Percentiles rank a stretch among this genome's conserved stretches.
Evolutionary conservation across 78 protist genomes (phyloP).

Genomic region (Guillardia theta): DNA sequence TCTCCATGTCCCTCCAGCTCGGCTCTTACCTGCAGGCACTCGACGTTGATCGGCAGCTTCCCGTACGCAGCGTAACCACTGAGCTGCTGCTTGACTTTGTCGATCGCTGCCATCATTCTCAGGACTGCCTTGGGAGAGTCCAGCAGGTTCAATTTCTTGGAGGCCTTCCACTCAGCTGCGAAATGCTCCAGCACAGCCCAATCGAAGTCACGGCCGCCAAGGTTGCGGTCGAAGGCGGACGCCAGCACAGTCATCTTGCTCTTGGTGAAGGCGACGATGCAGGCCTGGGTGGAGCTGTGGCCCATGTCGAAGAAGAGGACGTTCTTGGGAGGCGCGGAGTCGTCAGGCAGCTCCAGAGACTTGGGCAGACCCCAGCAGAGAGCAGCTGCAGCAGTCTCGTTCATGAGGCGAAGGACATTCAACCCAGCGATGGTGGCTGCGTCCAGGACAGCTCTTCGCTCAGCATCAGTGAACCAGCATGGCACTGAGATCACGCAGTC

Average conservation of each 20-base stretch:
- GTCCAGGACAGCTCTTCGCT: constrained; percentile 80
- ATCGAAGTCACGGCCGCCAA: constrained; percentile 90
- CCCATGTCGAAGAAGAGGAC: constrained; percentile 90
- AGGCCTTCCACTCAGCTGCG: constrained; percentile 62
- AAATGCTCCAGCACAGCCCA: constrained; percentile 57
- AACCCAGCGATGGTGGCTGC: constrained; percentile 90
- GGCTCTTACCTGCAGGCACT: background rate
- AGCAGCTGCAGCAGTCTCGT: constrained; percentile 83
- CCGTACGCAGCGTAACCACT: background rate
- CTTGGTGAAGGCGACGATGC: constrained; percentile 74
- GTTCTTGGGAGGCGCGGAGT: constrained; percentile 47
- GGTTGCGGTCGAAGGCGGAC: constrained; percentile 56
- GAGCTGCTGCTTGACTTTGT: constrained; percentile 60
- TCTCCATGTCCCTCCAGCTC: too few relatives aligned
- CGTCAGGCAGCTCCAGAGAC: constrained; percentile 71
- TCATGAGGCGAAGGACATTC: constrained; percentile 78
- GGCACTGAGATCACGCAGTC: constrained; percentile 70
- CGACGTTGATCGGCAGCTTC: background rate
- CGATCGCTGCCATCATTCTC: constrained; percentile 78
- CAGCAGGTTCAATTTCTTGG: constrained; percentile 62
- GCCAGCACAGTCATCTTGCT: constrained; percentile 60
- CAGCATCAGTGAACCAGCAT: constrained; percentile 79
- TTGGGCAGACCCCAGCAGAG: constrained; percentile 88
- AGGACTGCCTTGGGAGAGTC: constrained; percentile 64
- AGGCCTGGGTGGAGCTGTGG: constrained; percentile 59